These are phyloP conservation scores for Usnea hakonensis DNA, from an alignment of 495 filamentous ascomycete species.

Conservation along the genomic window DNA sequence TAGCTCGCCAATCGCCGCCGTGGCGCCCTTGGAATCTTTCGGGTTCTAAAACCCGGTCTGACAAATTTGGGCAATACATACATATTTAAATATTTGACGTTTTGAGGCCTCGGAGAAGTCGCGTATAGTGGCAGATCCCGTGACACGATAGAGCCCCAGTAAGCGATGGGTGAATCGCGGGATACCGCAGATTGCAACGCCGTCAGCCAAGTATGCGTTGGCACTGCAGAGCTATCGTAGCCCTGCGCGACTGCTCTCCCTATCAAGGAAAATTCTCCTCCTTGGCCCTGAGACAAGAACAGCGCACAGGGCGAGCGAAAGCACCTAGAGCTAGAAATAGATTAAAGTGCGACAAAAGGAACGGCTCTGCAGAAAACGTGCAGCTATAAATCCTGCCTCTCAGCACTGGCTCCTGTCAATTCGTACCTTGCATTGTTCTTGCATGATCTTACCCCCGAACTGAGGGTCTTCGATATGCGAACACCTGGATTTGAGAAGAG, in stretches of 20 bases:
- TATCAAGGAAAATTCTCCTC: background rate
- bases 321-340: no score
- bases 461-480: background rate
- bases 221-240: constrained; percentile 14
- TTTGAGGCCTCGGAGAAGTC: background rate
- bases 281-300: background rate
- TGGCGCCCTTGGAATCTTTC: background rate
- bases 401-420: background rate
- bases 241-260: constrained; percentile 4
- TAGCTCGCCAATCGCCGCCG: constrained; percentile 10
- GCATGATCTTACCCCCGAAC: background rate
- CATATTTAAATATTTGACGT: background rate
- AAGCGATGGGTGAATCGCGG: constrained; percentile 3
- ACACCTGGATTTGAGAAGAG: background rate
- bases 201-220: constrained; percentile 12
- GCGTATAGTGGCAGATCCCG: constrained; percentile 10
- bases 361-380: background rate
- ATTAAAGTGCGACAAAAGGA: background rate
- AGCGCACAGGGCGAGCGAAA: background rate
- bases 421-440: constrained; percentile 14
- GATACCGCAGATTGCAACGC: constrained; percentile 8
- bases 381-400: background rate
- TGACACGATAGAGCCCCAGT: constrained; percentile 2
- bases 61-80: background rate
- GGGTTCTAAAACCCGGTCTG: background rate